Evolutionary conservation across 805 yeast genomes (phyloP), one percentile per base, ranked within the genome.

Genomic region (Candida yuanshanica): DNA sequence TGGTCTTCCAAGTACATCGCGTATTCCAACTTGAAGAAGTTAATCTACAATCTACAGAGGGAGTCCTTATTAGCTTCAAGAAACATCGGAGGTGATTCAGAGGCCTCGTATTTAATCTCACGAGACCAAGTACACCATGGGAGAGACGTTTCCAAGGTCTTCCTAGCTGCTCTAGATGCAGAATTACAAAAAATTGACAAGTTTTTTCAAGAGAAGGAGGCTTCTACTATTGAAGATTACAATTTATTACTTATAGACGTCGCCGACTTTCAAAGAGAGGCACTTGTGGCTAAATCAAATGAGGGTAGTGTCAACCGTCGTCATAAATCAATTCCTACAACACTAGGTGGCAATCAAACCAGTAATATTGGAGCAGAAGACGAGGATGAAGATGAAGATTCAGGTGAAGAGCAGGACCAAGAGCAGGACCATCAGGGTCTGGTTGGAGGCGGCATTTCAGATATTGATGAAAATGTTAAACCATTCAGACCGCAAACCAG

Each of bases 1-100:
- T 91, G 99, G 99, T 78, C 95, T 11, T 81, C 95, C 21, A 79
- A 85, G 59, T 91, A 91, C 63, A 81, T 91, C 42, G 90, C 95
- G 41, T 91, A 91, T 63, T 84, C 95, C 1, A 81, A 85, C 29
- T 69, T 93, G 44, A 91, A 93, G 62, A 87, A 86, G 65, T 72
- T 85, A 33, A 84, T 90, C 22, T 91, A 90, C 61, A 70, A 80
- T 14, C 69, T 91, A 36, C 97, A 93, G 57, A 72, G 90, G 54
- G 88, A 84, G 40, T 53, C 63, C 18, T 53, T 60, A 7, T 47
- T 47, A 7, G 25, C 33, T 9, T 25, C 20, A 5, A 33, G 38
- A 4, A 36, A 43, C 13, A 39, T 35, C 14, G 39, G 51, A 20
- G 36, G 55, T 50, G 51, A 50, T 50, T 39, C 46, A 20, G 56